These are phyloP conservation scores for Mycena leptocephala DNA, from an alignment of 768 basidiomycete genomes.

Conservation along the genomic window DNA sequence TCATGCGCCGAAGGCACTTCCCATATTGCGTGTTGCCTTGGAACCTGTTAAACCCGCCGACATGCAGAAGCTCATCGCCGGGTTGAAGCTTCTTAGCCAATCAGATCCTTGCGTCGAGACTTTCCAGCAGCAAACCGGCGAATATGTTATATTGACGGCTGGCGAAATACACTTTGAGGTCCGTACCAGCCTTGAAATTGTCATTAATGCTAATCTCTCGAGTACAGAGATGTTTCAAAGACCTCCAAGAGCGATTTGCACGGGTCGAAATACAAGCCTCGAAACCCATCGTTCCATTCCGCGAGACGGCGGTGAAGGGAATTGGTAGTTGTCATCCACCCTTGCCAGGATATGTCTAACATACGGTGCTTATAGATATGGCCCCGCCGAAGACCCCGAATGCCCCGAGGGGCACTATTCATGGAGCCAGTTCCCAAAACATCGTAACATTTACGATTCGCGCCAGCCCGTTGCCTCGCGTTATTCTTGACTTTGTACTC, in stretches of 20 bases:
- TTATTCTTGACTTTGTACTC: conserved; percentile 82
- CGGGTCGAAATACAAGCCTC: conserved; percentile 94
- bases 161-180: conserved; percentile 98
- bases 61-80: conserved; percentile 90
- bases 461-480: conserved; percentile 84
- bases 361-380: conserved; percentile 76
- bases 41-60: conserved; percentile 89
- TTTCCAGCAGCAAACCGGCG: conserved; percentile 97
- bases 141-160: conserved; percentile 96
- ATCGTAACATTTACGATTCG: conserved; percentile 89
- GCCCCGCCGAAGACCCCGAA: conserved; percentile 82
- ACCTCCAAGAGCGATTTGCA: conserved; percentile 96
- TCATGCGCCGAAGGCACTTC: conserved; percentile 70
- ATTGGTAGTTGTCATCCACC: conserved; percentile 63
- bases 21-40: conserved; percentile 95
- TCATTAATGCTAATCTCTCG: not conserved
- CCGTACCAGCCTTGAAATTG: conserved; percentile 25
- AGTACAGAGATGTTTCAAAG: conserved; percentile 91
- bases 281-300: conserved; percentile 96
- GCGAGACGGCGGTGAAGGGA: conserved; percentile 92
- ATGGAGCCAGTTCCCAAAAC: conserved; percentile 76
- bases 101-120: conserved; percentile 98
- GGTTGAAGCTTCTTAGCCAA: conserved; percentile 91
- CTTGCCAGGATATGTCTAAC: not conserved
- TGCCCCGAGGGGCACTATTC: conserved; percentile 84